phyloP scores from a whole-genome alignment of 139 green algal genomes.

The Micractinium conductrix region DNA sequence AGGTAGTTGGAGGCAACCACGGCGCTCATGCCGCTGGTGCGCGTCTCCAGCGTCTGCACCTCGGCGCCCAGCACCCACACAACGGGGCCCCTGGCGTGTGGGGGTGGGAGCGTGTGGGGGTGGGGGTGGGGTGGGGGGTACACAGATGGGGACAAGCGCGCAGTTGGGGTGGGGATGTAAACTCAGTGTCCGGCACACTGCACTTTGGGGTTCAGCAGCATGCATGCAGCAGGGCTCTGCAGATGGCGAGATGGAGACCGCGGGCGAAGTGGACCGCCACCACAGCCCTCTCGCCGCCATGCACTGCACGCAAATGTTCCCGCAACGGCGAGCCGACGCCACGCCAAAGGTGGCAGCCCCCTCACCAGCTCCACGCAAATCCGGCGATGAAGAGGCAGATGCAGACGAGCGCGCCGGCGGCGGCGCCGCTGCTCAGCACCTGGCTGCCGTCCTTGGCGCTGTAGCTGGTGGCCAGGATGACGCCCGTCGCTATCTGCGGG shows the following conservation, averaged over 20 bases:
- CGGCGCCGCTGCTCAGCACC: background rate
- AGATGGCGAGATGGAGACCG: too few species aligned
- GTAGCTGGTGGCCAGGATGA: background rate
- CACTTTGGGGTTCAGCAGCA: too few species aligned
- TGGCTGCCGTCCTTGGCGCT: background rate
- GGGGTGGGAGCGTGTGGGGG: background rate
- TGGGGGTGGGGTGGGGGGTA: background rate
- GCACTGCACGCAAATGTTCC: too few species aligned
- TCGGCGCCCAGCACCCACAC: constrained; percentile 33
- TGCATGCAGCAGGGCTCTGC: background rate
- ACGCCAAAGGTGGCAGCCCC: too few species aligned
- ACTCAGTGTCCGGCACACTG: background rate
- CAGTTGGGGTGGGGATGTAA: background rate
- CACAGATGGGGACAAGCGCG: too few species aligned
- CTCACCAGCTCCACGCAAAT: constrained; percentile 9
- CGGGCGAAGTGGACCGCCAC: too few species aligned
- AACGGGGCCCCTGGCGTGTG: constrained; percentile 23
- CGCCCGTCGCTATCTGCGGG: background rate
- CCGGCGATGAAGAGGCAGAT: constrained; percentile 29
- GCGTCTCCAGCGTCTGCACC: constrained; percentile 42
- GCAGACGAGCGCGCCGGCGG: background rate
- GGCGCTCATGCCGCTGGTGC: constrained; percentile 48
- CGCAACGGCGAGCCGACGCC: too few species aligned
- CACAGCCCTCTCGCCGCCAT: background rate
- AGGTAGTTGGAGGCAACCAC: constrained; percentile 69